A percentile compares a stretch with the other conserved stretches of the same genome.
These are phyloP conservation scores for Stentor roeselii DNA, from an alignment of 73 alveolate genomes.

Conservation along the genomic window DNA sequence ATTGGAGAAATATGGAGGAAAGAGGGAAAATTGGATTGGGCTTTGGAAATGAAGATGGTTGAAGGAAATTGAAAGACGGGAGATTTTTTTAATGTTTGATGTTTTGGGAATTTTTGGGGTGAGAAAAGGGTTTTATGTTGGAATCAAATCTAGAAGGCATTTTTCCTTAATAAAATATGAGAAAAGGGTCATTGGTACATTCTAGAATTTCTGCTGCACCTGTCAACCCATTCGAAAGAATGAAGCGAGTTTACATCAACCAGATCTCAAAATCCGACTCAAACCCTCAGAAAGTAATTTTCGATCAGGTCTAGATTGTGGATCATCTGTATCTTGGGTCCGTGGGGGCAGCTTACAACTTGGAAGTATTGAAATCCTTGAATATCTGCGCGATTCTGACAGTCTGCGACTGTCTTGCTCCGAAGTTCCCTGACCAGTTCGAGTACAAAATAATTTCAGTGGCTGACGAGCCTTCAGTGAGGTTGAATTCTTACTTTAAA, in stretches of 20 bases:
- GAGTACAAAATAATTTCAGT: constrained; percentile 36
- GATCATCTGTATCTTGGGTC: constrained; percentile 27
- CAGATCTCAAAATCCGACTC: constrained; percentile 27
- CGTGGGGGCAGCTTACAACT: constrained; percentile 21
- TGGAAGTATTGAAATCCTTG: background rate
- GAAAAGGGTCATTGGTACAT: too few relatives aligned
- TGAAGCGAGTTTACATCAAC: constrained; percentile 30
- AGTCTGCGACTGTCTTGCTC: background rate
- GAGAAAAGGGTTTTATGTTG: too few relatives aligned
- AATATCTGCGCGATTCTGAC: constrained; percentile 17
- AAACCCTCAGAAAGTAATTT: constrained; percentile 2
- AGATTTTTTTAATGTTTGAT: too few relatives aligned
- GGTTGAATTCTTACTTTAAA: constrained; percentile 37
- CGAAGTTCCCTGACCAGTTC: constrained; percentile 23
- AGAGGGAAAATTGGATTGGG: background rate
- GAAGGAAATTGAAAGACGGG: too few relatives aligned
- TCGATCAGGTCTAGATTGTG: constrained; percentile 36
- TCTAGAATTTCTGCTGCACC: too few relatives aligned
- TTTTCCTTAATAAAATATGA: too few relatives aligned
- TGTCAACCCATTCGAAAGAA: background rate
- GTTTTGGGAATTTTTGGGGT: too few relatives aligned
- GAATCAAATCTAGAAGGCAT: too few relatives aligned
- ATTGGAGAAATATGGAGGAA: constrained; percentile 3
- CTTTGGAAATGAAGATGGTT: too few relatives aligned
- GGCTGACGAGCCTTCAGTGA: constrained; percentile 49